phyloP scores from a whole-genome alignment of 2,329 filamentous ascomycete genomes.

The Helotiales sp. region DNA sequence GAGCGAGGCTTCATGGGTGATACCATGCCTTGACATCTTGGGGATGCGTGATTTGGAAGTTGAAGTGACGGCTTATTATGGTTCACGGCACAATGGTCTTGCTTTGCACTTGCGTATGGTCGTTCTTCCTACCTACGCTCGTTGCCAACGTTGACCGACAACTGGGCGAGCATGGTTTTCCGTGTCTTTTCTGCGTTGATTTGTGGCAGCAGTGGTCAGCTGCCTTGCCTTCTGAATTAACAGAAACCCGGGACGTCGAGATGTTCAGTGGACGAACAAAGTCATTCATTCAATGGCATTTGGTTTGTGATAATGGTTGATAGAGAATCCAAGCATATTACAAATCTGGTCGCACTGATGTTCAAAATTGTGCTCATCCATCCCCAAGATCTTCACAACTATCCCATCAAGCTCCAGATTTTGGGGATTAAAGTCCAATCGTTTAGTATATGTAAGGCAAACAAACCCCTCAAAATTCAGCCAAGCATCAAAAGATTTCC shows the following conservation, averaged over 20 bases:
- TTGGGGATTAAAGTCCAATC: too few relatives aligned
- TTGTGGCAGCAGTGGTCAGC: slow-evolving; percentile 27
- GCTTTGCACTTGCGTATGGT: slow-evolving; percentile 22
- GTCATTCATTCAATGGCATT: slow-evolving; percentile 1
- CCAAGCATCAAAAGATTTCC: too few relatives aligned
- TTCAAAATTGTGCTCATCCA: background rate
- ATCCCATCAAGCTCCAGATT: too few relatives aligned
- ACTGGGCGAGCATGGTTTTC: background rate
- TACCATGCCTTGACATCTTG: slow-evolving; percentile 30
- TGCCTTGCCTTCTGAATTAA: slow-evolving; percentile 15
- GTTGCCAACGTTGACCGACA: background rate
- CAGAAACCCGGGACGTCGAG: background rate
- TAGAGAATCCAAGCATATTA: slow-evolving; percentile 8
- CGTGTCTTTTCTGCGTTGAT: slow-evolving; percentile 18
- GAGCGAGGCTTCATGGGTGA: too few relatives aligned
- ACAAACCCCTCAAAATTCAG: too few relatives aligned
- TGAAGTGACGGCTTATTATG: slow-evolving; percentile 4
- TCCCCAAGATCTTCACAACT: too few relatives aligned
- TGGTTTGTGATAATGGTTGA: slow-evolving; percentile 9
- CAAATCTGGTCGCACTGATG: background rate
- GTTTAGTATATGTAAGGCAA: too few relatives aligned
- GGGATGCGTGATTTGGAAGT: slow-evolving; percentile 1
- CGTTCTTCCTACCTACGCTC: slow-evolving; percentile 10
- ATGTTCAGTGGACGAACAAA: background rate
- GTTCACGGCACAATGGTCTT: slow-evolving; percentile 19